These are phyloP conservation scores for Brassica rapa DNA, from an alignment of 345 rosid species.

Conservation along the genomic window DNA sequence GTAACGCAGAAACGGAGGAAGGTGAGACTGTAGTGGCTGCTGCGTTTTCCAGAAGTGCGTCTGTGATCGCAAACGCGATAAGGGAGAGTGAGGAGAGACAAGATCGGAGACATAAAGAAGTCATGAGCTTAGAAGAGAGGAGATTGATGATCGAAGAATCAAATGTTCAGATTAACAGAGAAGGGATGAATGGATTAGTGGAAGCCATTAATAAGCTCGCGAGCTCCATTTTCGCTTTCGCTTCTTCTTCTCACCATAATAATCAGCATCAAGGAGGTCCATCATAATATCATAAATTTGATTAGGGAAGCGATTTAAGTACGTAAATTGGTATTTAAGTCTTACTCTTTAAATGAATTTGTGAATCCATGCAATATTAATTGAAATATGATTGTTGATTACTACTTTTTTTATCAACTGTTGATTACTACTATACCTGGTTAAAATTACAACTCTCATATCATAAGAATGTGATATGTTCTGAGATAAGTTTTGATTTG, in stretches of 20 bases:
- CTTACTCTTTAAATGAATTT: conserved; percentile 5
- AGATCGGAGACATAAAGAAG: conserved; percentile 72
- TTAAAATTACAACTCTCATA: not conserved
- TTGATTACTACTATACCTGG: not conserved
- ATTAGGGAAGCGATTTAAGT: conserved; percentile 38
- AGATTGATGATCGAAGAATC: conserved; percentile 72
- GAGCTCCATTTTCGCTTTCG: conserved; percentile 71
- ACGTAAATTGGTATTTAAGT: conserved; percentile 30
- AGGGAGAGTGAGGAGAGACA: conserved; percentile 67
- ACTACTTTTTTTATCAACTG: not conserved
- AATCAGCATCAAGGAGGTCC: conserved; percentile 41
- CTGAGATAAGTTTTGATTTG: not conserved
- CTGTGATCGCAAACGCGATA: conserved; percentile 79
- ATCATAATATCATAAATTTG: conserved; percentile 16
- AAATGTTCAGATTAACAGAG: conserved; percentile 57
- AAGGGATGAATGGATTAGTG: conserved; percentile 69
- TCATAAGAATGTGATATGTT: not conserved
- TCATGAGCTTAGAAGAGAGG: conserved; percentile 59
- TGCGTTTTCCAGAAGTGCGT: conserved; percentile 74
- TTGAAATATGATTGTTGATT: conserved; percentile 15
- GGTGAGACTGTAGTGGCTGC: conserved; percentile 47
- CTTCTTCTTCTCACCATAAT: conserved; percentile 47
- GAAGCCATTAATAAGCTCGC: conserved; percentile 87
- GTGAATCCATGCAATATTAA: conserved; percentile 25
- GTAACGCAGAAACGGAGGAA: conserved; percentile 28